These are phyloP conservation scores for Sporothrix protearum DNA, from an alignment of 2,329 filamentous ascomycete species.

Conservation along the genomic window DNA sequence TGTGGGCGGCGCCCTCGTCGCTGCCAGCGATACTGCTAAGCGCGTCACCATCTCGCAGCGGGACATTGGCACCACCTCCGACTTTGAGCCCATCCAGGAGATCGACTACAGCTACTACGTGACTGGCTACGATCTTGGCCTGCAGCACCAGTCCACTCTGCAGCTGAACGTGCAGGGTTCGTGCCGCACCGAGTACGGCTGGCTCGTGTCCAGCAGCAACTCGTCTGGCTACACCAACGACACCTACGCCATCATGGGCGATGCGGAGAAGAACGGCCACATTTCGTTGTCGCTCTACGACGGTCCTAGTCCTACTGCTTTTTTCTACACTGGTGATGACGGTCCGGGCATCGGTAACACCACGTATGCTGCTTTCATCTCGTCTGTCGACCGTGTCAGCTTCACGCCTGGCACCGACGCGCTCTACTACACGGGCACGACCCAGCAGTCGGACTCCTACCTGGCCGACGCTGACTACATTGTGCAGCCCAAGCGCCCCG, in stretches of 20 bases:
- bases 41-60: conserved; percentile 21
- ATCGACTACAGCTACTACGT: conserved; percentile 32
- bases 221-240: conserved; percentile 27
- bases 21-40: conserved; percentile 51
- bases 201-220: conserved; percentile 28
- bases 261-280: conserved; percentile 20
- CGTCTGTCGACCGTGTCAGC: conserved; percentile 32
- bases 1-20: conserved; percentile 77
- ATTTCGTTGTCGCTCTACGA: conserved; percentile 27
- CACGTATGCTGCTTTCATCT: conserved; percentile 32
- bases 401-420: conserved; percentile 31
- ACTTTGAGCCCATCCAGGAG: conserved; percentile 27
- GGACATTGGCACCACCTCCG: conserved; percentile 25
- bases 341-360: conserved; percentile 27
- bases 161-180: conserved; percentile 31
- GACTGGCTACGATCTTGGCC: conserved; percentile 32
- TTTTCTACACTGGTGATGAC: conserved; percentile 21
- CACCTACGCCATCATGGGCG: conserved; percentile 25
- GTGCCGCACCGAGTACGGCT: conserved; percentile 34
- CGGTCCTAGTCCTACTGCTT: conserved; percentile 23
- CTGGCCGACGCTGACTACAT: conserved; percentile 24
- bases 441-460: not conserved
- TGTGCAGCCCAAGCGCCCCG: conserved; percentile 29
- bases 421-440: conserved; percentile 29
- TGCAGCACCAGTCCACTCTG: conserved; percentile 31